These are phyloP conservation scores for Plasmodium relictum DNA, from an alignment of 169 alveolate species.

Conservation along the genomic window DNA sequence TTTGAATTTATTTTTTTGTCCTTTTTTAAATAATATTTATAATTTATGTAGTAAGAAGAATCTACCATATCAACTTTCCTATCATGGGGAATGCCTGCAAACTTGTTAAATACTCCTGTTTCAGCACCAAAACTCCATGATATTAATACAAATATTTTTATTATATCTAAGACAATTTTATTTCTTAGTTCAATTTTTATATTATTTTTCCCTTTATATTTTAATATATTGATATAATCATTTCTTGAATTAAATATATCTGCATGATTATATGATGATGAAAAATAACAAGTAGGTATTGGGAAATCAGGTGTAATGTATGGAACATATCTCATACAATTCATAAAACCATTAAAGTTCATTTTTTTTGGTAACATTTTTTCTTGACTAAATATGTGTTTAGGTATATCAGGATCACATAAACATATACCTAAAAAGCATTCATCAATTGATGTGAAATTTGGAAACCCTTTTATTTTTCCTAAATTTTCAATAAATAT, in stretches of 20 bases:
- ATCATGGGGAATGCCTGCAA: background rate
- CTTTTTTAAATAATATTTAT: slow-evolving; percentile 19
- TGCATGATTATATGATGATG: slow-evolving; percentile 20
- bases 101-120: slow-evolving; percentile 25
- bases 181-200: slow-evolving; percentile 36
- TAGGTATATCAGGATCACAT: slow-evolving; percentile 76
- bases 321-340: slow-evolving; percentile 74
- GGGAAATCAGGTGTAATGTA: slow-evolving; percentile 76
- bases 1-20: background rate
- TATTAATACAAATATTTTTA: slow-evolving; percentile 57
- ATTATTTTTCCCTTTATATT: slow-evolving; percentile 51
- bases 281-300: slow-evolving; percentile 46
- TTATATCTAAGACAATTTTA: slow-evolving; percentile 50
- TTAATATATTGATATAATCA: slow-evolving; percentile 48
- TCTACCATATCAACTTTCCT: slow-evolving; percentile 33
- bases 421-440: slow-evolving; percentile 69
- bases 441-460: slow-evolving; percentile 58
- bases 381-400: slow-evolving; percentile 52
- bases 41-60: slow-evolving; percentile 63
- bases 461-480: slow-evolving; percentile 65
- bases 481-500: slow-evolving; percentile 64
- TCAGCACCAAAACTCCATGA: slow-evolving; percentile 69
- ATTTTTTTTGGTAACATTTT: slow-evolving; percentile 63
- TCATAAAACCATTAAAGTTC: slow-evolving; percentile 68
- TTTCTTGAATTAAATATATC: slow-evolving; percentile 69